phyloP scores from a whole-genome alignment of 371 early-diverging fungal genomes.

The Mortierella sp. region DNA sequence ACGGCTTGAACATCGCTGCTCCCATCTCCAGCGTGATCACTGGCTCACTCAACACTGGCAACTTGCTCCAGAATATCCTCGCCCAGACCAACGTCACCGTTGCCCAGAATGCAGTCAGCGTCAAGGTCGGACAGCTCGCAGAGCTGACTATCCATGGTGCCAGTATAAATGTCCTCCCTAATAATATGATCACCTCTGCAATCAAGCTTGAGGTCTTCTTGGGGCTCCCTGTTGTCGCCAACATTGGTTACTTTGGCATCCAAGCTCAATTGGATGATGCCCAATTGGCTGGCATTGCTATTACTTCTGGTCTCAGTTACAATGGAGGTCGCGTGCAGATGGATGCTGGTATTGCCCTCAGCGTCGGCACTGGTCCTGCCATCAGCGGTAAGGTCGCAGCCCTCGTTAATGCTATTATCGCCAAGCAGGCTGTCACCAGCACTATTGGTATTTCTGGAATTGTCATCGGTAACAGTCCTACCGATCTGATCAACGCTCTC shows the following conservation, averaged over 20 bases:
- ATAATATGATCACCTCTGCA: constrained; percentile 40
- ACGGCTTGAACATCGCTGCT: constrained; percentile 22
- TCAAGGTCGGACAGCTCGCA: constrained; percentile 44
- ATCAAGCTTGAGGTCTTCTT: constrained; percentile 53
- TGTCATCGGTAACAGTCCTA: constrained; percentile 38
- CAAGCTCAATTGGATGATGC: constrained; percentile 41
- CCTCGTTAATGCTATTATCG: constrained; percentile 48
- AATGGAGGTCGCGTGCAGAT: constrained; percentile 41
- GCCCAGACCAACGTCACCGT: constrained; percentile 41
- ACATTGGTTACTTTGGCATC: constrained; percentile 55
- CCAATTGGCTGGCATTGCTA: constrained; percentile 40
- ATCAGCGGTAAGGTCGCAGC: constrained; percentile 48
- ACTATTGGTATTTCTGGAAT: constrained; percentile 43
- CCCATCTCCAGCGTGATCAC: constrained; percentile 41
- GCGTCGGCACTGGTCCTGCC: constrained; percentile 45
- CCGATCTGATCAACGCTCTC: constrained; percentile 48
- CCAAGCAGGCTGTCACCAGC: constrained; percentile 45
- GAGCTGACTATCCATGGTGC: constrained; percentile 47
- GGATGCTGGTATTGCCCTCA: constrained; percentile 40
- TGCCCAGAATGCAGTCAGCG: constrained; percentile 30
- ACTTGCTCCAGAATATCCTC: constrained; percentile 28
- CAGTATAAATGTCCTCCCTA: constrained; percentile 40
- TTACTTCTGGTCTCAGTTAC: constrained; percentile 43
- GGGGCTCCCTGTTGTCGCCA: constrained; percentile 51
- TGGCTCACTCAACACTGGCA: constrained; percentile 31